Conservation (phyloP, 768 basidiomycete genomes). For the Termitomyces heimii region DNA sequence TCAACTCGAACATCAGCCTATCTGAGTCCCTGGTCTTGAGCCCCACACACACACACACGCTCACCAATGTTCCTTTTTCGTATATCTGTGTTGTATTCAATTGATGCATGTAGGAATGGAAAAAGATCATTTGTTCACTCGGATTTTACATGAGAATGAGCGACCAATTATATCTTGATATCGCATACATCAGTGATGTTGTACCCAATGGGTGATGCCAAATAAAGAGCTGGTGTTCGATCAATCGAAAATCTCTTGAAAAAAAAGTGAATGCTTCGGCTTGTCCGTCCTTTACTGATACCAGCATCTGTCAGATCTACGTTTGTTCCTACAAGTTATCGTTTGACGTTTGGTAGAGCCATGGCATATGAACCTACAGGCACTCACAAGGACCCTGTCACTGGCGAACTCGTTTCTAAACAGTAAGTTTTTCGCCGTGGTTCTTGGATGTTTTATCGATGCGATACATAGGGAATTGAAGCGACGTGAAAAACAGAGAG, state of each 20-base stretch:
- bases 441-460: conserved; percentile 22
- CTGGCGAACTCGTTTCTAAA: conserved; percentile 97
- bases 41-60: not conserved
- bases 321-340: conserved; percentile 1
- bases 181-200: not conserved
- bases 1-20: conserved; percentile 17
- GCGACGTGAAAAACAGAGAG: conserved; percentile 83
- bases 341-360: conserved; percentile 1
- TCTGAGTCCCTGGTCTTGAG: conserved; percentile 14
- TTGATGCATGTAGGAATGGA: conserved; percentile 19
- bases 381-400: conserved; percentile 74
- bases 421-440: conserved; percentile 47
- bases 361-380: conserved; percentile 42
- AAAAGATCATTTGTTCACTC: conserved; percentile 10
- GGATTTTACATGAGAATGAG: not conserved
- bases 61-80: conserved; percentile 13
- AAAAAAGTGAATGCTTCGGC: conserved; percentile 26
- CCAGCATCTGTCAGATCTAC: conserved; percentile 8
- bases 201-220: not conserved
- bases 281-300: conserved; percentile 20
- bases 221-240: conserved; percentile 1
- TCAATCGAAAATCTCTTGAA: conserved; percentile 11
- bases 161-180: not conserved
- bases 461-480: conserved; percentile 74
- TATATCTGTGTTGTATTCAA: conserved; percentile 18